Evolutionary conservation across 768 basidiomycete genomes (phyloP), one percentile per base, ranked within the genome.

Genomic region (Boletus reticulatus): DNA sequence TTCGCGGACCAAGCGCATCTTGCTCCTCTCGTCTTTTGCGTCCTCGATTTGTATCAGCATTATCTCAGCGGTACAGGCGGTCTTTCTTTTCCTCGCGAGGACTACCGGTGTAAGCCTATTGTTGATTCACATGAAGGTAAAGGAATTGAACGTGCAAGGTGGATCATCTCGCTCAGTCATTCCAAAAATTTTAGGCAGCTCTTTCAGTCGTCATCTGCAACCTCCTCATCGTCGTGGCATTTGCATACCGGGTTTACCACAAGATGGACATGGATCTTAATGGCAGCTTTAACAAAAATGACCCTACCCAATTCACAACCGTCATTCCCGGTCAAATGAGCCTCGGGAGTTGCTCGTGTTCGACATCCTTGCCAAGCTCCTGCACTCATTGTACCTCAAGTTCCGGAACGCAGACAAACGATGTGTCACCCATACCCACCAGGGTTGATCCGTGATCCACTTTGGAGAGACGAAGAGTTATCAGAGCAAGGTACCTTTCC

Each of bases 31-130:
- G 20, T 61, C 59, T 16, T 67, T 72, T 51, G 36, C 62, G 32
- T 57, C 56, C 29, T 62, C 64, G 24, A 50, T 67, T n/a, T 41
- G 57, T 34, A 67, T 70, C 47, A 60, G 62, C 37, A 24, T 60
- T 8, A 22, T 59, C 48, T 59, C 60, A 3, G 48, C 65, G 22
- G 44, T 43, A 2, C 61, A 65, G 14, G 52, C 52, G 4, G 12
- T 58, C 32, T 10, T 36, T 29, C 55, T 67, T 11, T 58, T 61
- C n/a, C 19, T 34, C 4, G 54, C 62, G 4, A 8, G 3, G 7
- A 36, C 11, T 48, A 32, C 41, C 10, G n/a, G 17, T 2, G 4
- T 4, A 16, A 48, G 43, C n/a, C 34, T 61, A 32, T 32, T 71
- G 31, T 10, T 61, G 4, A 22, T 32, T 20, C 52, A 67, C 32